Percentiles rank a stretch among this genome's conserved stretches.
phyloP scores from a whole-genome alignment of 768 basidiomycete genomes.

The Trametes elegans region DNA sequence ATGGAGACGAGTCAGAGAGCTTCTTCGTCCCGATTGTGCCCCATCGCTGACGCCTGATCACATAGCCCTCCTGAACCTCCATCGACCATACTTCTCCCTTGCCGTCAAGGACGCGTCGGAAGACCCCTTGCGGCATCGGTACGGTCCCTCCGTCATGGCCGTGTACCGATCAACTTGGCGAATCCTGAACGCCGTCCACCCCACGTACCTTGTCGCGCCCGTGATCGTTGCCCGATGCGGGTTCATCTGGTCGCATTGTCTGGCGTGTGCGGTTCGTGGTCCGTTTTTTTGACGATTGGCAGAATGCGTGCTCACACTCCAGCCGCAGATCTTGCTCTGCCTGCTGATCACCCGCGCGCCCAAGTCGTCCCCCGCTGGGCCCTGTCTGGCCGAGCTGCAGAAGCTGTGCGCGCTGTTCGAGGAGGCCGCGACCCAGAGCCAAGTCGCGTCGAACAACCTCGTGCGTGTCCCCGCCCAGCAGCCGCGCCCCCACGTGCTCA shows the following conservation, averaged over 20 bases:
- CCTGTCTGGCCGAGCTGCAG: conserved; percentile 37
- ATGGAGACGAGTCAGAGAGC: conserved; percentile 29
- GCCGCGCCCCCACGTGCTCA: too few relatives aligned
- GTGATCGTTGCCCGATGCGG: conserved; percentile 44
- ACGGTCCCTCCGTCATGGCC: conserved; percentile 66
- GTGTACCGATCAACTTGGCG: conserved; percentile 72
- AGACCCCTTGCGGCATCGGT: conserved; percentile 59
- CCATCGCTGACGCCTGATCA: background rate
- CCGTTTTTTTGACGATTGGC: too few relatives aligned
- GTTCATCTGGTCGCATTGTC: conserved; percentile 62
- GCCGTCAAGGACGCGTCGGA: conserved; percentile 58
- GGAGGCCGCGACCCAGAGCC: conserved; percentile 24
- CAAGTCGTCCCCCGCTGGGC: conserved; percentile 32
- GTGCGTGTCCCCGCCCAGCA: too few relatives aligned
- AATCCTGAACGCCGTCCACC: conserved; percentile 47
- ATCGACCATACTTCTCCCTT: conserved; percentile 65
- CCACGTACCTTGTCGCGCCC: conserved; percentile 41
- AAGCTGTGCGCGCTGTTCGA: conserved; percentile 32
- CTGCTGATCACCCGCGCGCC: conserved; percentile 39
- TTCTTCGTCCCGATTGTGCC: background rate
- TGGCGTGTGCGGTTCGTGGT: conserved; percentile 61
- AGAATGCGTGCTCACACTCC: too few relatives aligned
- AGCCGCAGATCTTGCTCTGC: conserved; percentile 27
- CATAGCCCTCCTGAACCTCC: conserved; percentile 65
- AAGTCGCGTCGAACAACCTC: conserved; percentile 27